Percentiles rank a stretch among this genome's conserved stretches.
These are phyloP conservation scores for Ganoderma leucocontextum DNA, from an alignment of 1,284 basidiomycete genomes.

Conservation along the genomic window DNA sequence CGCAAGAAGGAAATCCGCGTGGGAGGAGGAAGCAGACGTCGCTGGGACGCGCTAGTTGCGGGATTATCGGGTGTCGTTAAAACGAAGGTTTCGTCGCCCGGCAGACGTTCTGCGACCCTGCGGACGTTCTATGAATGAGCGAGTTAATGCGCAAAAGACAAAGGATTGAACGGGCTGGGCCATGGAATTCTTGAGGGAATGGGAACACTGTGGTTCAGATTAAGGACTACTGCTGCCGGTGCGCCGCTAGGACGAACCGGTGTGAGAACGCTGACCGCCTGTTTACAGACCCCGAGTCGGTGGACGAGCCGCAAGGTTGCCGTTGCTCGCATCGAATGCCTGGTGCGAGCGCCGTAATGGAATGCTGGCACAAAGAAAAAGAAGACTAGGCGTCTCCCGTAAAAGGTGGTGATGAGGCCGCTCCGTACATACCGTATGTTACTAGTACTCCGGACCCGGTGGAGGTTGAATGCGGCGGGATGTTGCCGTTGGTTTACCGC, in stretches of 20 bases:
- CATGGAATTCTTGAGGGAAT: conserved; percentile 3
- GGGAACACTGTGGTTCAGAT: conserved; percentile 5
- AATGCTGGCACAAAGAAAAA: conserved; percentile 7
- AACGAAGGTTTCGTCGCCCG: not conserved
- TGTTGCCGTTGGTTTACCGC: too few species aligned
- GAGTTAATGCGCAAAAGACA: conserved; percentile 8
- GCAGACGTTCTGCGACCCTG: not conserved
- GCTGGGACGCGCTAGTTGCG: conserved; percentile 7
- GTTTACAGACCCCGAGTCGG: conserved; percentile 12
- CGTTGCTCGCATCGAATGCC: conserved; percentile 7
- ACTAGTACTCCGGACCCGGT: not conserved
- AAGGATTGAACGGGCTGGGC: conserved; percentile 9
- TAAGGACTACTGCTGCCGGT: conserved; percentile 17
- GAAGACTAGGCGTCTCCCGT: not conserved
- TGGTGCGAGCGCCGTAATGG: not conserved
- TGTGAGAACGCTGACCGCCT: conserved; percentile 1
- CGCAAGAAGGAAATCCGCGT: conserved; percentile 8
- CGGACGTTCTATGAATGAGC: conserved; percentile 3
- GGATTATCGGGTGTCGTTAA: conserved; percentile 5
- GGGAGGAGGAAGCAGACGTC: not conserved
- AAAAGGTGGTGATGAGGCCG: not conserved
- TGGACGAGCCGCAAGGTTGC: conserved; percentile 9
- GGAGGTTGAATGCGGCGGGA: not conserved
- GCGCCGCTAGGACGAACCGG: conserved; percentile 12
- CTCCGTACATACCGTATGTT: not conserved